These are phyloP conservation scores for Penicillium concentricum DNA, from an alignment of 2,329 filamentous ascomycete genomes.

Conservation along the genomic window DNA sequence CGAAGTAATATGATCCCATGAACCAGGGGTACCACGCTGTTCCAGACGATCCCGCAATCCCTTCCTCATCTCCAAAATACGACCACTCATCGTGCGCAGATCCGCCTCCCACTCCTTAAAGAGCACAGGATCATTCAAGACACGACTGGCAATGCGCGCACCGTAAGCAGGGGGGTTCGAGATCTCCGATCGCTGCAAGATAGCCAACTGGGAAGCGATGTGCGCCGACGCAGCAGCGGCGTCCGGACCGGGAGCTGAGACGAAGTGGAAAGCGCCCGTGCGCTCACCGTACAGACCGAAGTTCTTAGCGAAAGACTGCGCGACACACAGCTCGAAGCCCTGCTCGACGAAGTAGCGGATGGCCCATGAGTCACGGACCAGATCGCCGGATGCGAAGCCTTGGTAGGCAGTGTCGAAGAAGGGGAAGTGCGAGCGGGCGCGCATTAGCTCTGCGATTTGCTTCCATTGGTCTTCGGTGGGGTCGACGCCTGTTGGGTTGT, in stretches of 20 bases:
- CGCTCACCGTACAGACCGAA: conserved; percentile 93
- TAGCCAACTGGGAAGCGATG: conserved; percentile 83
- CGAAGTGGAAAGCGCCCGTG: conserved; percentile 92
- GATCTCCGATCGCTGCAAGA: conserved; percentile 95
- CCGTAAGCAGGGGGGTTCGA: conserved; percentile 95
- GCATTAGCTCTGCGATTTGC: conserved; percentile 76
- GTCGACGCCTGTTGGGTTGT: conserved; percentile 97
- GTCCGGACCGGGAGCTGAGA: conserved; percentile 70
- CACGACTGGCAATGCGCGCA: conserved; percentile 77
- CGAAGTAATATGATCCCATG: conserved; percentile 95
- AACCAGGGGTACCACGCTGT: conserved; percentile 78
- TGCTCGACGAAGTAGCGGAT: conserved; percentile 91
- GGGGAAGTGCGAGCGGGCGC: conserved; percentile 80
- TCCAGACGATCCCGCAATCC: conserved; percentile 77
- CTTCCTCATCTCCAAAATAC: conserved; percentile 89
- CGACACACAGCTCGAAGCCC: conserved; percentile 70
- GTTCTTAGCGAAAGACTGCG: conserved; percentile 63
- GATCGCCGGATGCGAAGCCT: conserved; percentile 90
- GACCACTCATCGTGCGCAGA: conserved; percentile 87
- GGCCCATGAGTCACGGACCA: conserved; percentile 82
- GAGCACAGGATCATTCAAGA: conserved; percentile 78
- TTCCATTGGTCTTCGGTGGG: conserved; percentile 93
- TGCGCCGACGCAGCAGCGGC: conserved; percentile 60
- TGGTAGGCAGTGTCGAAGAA: conserved; percentile 99
- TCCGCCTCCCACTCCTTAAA: conserved; percentile 93